A percentile compares a stretch with the other conserved stretches of the same genome.
Evolutionary conservation across 73 alveolate genomes (phyloP).

Genomic region (Symbiodinium pilosum): DNA sequence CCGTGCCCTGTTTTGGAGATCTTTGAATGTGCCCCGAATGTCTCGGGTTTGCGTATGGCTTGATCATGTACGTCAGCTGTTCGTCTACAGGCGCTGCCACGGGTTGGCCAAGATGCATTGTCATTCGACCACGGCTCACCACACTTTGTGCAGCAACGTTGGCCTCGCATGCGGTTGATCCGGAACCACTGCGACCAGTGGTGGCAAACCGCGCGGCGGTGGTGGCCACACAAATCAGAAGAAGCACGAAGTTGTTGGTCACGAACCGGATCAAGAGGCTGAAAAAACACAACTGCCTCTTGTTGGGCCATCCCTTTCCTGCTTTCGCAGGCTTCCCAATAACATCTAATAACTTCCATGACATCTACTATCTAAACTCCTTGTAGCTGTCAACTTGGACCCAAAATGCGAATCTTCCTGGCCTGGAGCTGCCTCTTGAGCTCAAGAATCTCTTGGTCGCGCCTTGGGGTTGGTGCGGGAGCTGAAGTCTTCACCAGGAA

Average conservation of each 20-base stretch:
- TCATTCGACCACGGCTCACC: not conserved
- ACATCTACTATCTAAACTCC: not conserved
- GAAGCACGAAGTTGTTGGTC: not conserved
- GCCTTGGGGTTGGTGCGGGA: too few species aligned
- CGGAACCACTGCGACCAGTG: not conserved
- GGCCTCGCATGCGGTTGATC: not conserved
- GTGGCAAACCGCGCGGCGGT: not conserved
- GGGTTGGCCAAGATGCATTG: too few species aligned
- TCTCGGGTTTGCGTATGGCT: too few species aligned
- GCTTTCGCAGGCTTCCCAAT: not conserved
- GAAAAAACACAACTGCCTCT: not conserved
- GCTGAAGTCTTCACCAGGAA: too few species aligned
- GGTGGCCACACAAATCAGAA: not conserved
- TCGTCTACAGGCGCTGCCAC: too few species aligned
- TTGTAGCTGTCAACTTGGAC: not conserved
- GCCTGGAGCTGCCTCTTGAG: too few species aligned
- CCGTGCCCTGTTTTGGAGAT: not conserved
- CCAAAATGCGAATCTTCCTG: too few species aligned
- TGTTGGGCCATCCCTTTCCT: not conserved
- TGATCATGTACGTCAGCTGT: too few species aligned
- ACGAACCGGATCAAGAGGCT: not conserved
- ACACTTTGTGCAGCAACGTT: not conserved
- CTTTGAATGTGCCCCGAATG: not conserved
- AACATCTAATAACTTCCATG: not conserved
- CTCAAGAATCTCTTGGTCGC: too few species aligned